A percentile compares a stretch with the other conserved stretches of the same genome.
Evolutionary conservation across 2,329 filamentous ascomycete genomes (phyloP).

Genomic region (Botrytis squamosa): DNA sequence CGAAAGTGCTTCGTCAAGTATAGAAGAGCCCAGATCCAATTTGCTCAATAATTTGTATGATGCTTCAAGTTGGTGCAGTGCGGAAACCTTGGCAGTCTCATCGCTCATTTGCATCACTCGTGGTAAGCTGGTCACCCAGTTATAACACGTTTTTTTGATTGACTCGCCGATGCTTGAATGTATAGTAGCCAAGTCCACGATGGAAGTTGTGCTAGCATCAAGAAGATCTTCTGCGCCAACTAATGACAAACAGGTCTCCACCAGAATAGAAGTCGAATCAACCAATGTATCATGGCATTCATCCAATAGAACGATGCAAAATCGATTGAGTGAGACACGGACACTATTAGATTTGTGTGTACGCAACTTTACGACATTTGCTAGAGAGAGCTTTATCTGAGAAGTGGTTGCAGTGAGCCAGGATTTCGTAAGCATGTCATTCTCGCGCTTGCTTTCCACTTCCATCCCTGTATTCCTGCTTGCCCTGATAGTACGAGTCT

Average conservation of each 20-base stretch:
- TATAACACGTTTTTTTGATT: conserved; percentile 70
- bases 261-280: conserved; percentile 67
- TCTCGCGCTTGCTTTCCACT: conserved; percentile 41
- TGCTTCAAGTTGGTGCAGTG: conserved; percentile 73
- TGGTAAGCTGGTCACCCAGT: conserved; percentile 78
- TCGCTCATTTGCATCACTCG: conserved; percentile 82
- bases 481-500: conserved; percentile 44
- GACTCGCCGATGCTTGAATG: conserved; percentile 61
- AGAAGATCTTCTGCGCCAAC: conserved; percentile 46
- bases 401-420: conserved; percentile 80
- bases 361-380: conserved; percentile 73
- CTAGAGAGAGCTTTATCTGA: conserved; percentile 81
- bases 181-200: conserved; percentile 62
- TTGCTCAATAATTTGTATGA: conserved; percentile 65
- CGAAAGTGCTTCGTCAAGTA: conserved; percentile 66
- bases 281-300: conserved; percentile 73
- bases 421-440: conserved; percentile 42
- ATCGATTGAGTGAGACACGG: conserved; percentile 60
- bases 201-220: conserved; percentile 44
- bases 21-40: conserved; percentile 62
- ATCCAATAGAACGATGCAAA: conserved; percentile 75
- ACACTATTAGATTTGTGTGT: conserved; percentile 69
- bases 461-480: conserved; percentile 22
- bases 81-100: conserved; percentile 70
- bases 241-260: conserved; percentile 78